Evolutionary conservation across 78 protist genomes (phyloP).

Genomic region (Dictyostelium discoideum): DNA sequence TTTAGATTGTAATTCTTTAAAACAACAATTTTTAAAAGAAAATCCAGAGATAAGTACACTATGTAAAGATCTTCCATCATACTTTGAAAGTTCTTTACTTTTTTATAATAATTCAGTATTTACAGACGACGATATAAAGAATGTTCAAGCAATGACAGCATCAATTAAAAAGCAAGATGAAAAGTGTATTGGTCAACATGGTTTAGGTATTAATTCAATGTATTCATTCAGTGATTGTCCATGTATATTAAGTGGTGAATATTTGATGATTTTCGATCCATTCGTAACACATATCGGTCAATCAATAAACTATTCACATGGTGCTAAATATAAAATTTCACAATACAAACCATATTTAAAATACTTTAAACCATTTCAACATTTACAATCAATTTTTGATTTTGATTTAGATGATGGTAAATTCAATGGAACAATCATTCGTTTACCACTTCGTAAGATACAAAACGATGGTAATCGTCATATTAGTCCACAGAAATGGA

Average conservation of each 20-base stretch:
- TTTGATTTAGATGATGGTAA: not conserved
- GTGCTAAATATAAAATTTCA: not conserved
- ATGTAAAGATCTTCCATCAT: not conserved
- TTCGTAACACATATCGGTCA: slow-evolving; percentile 9
- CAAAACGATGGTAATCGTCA: not conserved
- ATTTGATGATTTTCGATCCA: slow-evolving; percentile 47
- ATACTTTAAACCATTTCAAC: not conserved
- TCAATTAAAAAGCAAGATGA: slow-evolving; percentile 27
- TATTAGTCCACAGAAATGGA: not conserved
- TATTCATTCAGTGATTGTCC: slow-evolving; percentile 77
- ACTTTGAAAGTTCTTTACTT: slow-evolving; percentile 53
- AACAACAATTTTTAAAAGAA: not conserved
- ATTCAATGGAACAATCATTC: slow-evolving; percentile 2
- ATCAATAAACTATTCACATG: not conserved
- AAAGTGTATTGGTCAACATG: slow-evolving; percentile 62
- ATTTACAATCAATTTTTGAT: not conserved
- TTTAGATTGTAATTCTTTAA: slow-evolving; percentile 40
- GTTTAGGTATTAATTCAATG: slow-evolving; percentile 81
- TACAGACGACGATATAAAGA: slow-evolving; percentile 37
- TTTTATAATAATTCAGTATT: slow-evolving; percentile 28
- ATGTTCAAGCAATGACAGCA: not conserved
- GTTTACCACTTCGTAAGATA: slow-evolving; percentile 28
- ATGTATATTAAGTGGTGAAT: slow-evolving; percentile 19
- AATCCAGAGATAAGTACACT: not conserved
- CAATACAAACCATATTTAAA: not conserved